A percentile compares a stretch with the other conserved stretches of the same genome.
Evolutionary conservation across 441 rosid species (phyloP).

Genomic region (Pelargonium fulgidum): DNA sequence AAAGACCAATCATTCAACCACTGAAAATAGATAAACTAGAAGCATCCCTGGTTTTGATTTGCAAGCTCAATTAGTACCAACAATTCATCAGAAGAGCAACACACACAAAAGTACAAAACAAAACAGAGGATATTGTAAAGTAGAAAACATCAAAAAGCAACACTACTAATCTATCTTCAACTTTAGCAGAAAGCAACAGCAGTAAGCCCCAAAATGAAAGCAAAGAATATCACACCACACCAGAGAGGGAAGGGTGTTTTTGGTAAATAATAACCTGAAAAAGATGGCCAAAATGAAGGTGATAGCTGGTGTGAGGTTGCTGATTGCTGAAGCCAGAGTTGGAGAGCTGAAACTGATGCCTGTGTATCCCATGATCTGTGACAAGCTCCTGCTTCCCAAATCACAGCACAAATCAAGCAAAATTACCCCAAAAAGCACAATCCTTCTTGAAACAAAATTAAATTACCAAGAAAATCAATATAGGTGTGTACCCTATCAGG

Average conservation of each 20-base stretch:
- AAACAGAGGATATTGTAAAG: background rate
- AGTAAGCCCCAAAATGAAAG: background rate
- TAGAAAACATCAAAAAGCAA: background rate
- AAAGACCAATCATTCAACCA: no score
- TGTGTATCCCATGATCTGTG: constrained; percentile 23
- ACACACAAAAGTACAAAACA: no score
- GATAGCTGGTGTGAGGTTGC: constrained; percentile 26
- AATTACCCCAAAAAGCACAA: background rate
- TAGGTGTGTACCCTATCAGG: constrained; percentile 16
- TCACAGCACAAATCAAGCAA: background rate
- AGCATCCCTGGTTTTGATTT: no score
- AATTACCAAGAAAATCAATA: no score
- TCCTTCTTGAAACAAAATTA: no score
- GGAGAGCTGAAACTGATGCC: constrained; percentile 26
- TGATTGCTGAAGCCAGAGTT: constrained; percentile 26
- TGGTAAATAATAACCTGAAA: constrained; percentile 14
- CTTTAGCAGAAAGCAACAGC: background rate
- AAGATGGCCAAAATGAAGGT: constrained; percentile 24
- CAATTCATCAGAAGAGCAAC: no score
- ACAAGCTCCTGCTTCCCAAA: constrained; percentile 17
- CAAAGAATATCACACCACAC: background rate
- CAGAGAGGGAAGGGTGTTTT: background rate
- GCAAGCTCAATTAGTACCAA: no score
- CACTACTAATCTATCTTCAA: background rate
- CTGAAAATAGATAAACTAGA: no score